phyloP scores from a whole-genome alignment of 208 protist species.

The Wallacemonas collosoma region DNA sequence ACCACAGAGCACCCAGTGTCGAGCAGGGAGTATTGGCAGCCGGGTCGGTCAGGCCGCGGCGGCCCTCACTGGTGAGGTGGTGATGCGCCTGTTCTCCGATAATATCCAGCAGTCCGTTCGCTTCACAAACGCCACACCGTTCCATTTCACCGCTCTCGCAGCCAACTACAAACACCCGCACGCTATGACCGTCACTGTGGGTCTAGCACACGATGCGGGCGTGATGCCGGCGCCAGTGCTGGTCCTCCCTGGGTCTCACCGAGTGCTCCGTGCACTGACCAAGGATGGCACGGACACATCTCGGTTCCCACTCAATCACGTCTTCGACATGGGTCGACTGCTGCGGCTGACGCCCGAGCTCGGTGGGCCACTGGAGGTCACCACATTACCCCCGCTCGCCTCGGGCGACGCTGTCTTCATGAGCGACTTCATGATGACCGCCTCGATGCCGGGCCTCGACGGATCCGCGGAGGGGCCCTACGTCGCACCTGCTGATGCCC shows the following conservation, averaged over 20 bases:
- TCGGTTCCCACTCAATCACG: constrained; percentile 42
- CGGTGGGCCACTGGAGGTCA: constrained; percentile 28
- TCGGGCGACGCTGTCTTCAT: constrained; percentile 67
- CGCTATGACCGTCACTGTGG: constrained; percentile 50
- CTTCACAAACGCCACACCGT: constrained; percentile 66
- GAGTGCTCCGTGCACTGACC: constrained; percentile 54
- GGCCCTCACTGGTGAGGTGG: constrained; percentile 65
- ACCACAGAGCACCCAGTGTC: not conserved
- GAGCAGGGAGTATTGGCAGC: constrained; percentile 27
- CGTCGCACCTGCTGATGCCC: constrained; percentile 19
- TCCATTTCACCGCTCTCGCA: constrained; percentile 28
- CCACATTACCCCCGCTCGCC: constrained; percentile 47
- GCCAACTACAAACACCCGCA: constrained; percentile 35
- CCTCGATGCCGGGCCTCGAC: constrained; percentile 42
- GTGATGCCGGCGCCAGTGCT: constrained; percentile 18
- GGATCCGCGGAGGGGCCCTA: constrained; percentile 31
- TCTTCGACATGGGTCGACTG: constrained; percentile 72
- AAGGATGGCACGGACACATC: constrained; percentile 60
- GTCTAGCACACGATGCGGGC: constrained; percentile 23
- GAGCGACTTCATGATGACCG: constrained; percentile 55
- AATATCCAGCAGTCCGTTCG: constrained; percentile 44
- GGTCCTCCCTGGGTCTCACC: constrained; percentile 75
- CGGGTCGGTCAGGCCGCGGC: constrained; percentile 63
- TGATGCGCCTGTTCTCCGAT: constrained; percentile 75
- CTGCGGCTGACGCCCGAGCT: constrained; percentile 57